Evolutionary conservation across 2,329 filamentous ascomycete genomes (phyloP).

Genomic region (Didymella sp.): DNA sequence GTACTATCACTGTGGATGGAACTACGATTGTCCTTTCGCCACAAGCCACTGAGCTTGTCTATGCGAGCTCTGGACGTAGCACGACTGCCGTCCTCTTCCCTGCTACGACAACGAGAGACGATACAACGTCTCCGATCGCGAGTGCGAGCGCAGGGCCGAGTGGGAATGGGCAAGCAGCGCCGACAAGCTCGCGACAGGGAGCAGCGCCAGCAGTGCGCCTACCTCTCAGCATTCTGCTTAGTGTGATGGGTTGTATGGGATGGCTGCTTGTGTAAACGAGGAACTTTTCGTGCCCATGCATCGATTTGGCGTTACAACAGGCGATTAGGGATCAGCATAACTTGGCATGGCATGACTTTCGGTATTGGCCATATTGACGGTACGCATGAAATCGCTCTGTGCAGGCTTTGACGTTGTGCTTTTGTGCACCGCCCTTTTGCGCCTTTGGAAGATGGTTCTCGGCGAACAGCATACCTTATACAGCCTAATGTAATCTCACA

Average conservation of each 20-base stretch:
- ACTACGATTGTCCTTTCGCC: conserved; percentile 53
- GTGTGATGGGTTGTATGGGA: not conserved
- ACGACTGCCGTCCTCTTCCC: conserved; percentile 50
- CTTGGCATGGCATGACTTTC: not conserved
- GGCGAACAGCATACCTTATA: not conserved
- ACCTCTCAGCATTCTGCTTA: not conserved
- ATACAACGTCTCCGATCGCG: conserved; percentile 8
- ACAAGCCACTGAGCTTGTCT: conserved; percentile 50
- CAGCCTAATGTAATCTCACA: not conserved
- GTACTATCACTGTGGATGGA: conserved; percentile 48
- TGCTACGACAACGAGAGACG: conserved; percentile 42
- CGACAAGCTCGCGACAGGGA: conserved; percentile 4
- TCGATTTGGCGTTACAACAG: not conserved
- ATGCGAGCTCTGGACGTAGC: conserved; percentile 47
- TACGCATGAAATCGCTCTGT: not conserved
- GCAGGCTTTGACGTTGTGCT: not conserved
- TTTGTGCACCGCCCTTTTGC: not conserved
- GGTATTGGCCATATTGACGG: not conserved
- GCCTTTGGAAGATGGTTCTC: not conserved
- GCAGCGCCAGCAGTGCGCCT: not conserved
- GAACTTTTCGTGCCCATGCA: not conserved
- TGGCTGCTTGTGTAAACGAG: not conserved
- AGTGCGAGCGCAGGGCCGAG: conserved; percentile 28
- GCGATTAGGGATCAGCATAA: conserved; percentile 2
- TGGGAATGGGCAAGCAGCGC: not conserved